Evolutionary conservation across 768 basidiomycete species (phyloP).

Genomic region (Suillus cothurnatus): DNA sequence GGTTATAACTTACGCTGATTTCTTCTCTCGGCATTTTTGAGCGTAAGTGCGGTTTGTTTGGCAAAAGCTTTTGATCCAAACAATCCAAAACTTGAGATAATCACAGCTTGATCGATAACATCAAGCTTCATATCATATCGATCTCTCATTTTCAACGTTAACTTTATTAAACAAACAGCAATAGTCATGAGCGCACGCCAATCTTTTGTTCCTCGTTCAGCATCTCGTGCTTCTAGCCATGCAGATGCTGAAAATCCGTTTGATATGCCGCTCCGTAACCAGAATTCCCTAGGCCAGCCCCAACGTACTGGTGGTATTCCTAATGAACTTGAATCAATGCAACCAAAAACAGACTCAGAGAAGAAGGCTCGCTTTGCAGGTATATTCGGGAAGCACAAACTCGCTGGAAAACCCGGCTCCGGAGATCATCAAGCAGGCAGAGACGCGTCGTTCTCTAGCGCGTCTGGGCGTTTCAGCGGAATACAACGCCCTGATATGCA

Average conservation of each 20-base stretch:
- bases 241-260: not conserved
- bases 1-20: not conserved
- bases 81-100: not conserved
- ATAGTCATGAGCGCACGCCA: conserved; percentile 4
- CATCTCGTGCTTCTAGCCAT: conserved; percentile 5
- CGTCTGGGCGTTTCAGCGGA: not conserved
- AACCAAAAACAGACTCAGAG: not conserved
- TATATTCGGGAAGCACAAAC: not conserved
- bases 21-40: not conserved
- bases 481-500: not conserved
- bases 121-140: not conserved
- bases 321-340: not conserved
- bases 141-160: not conserved
- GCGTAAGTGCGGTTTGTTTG: conserved; percentile 1
- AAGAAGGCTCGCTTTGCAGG: conserved; percentile 3
- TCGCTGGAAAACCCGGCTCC: not conserved
- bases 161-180: not conserved
- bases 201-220: conserved; percentile 5
- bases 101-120: not conserved
- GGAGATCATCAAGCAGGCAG: not conserved
- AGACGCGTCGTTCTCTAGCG: not conserved
- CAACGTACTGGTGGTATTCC: not conserved
- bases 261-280: conserved; percentile 2
- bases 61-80: conserved; percentile 9
- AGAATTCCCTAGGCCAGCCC: not conserved